Base-by-base conservation (phyloP, 108 stramenopile genomes). In the Cyclotella choctawhatcheeana region DNA sequence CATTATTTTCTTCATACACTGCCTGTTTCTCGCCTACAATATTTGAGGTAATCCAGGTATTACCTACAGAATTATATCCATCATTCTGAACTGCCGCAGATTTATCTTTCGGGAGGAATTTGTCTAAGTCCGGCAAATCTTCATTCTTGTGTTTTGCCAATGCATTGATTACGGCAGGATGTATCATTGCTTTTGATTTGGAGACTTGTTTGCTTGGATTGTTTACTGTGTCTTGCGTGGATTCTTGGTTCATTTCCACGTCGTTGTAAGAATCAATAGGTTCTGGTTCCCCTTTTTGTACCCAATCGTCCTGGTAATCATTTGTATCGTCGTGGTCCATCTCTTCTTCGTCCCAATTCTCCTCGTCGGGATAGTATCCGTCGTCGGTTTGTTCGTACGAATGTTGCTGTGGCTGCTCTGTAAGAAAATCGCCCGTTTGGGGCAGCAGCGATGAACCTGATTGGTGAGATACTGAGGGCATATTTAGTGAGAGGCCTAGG, bases 111-210 rank as follows among this genome's bases (percentile, higher is more conserved):
- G 2, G 32, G 1, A 31, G 4, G 18, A n/a, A 25, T 5, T 8
- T 58, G 2, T 7, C 43, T 40, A 20, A 43, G 12, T 40, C 37
- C 37, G 37, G 37, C 6, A 12, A 40, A 40, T 40, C 37, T 40
- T 6, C 37, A 40, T 40, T 40, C 12, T 40, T 13, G 16, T 61
- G 24, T 16, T 40, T 43, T 2, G 14, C 24, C 60, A 61, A 44
- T 44, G 60, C 60, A 44, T 40, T 40, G 13, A 61, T 44, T 3
- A 44, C 2, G 0, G 43, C 60, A 21, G 60, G 40, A 44, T 61
- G 60, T 24, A 61, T 61, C 30, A 61, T n/a, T 43, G 60, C 18
- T 24, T 2, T 52, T 22, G 1, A 18, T 22, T 52, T 22, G 10
- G 21, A 22, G 2, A 10, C 12, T 22, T 22, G 51, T 22, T 5